These are phyloP conservation scores for Sparassis latifolia DNA, from an alignment of 1,284 basidiomycete genomes.

Conservation along the genomic window DNA sequence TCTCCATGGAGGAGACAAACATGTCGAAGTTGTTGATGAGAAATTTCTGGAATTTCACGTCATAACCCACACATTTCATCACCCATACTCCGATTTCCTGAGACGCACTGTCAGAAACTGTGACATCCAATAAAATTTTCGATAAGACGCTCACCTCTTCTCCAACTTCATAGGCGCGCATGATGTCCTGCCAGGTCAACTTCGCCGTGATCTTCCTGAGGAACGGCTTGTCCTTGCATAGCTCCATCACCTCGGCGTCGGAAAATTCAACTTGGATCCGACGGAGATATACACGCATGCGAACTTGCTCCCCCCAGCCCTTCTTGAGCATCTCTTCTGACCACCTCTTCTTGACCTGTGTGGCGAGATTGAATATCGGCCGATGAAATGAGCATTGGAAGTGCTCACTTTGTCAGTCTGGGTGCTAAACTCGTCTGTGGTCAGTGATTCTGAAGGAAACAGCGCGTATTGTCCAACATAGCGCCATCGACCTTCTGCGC, in stretches of 20 bases:
- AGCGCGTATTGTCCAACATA: conserved; percentile 5
- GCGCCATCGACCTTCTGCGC: not conserved
- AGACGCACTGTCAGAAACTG: not conserved
- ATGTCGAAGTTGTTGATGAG: conserved; percentile 1
- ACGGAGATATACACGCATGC: not conserved
- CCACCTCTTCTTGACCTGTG: conserved; percentile 4
- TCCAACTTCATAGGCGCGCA: conserved; percentile 1
- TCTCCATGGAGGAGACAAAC: not conserved
- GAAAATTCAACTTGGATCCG: not conserved
- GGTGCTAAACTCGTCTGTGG: not conserved
- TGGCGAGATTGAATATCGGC: not conserved
- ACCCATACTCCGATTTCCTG: conserved; percentile 4
- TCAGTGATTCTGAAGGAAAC: not conserved
- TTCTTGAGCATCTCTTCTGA: not conserved
- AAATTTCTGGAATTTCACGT: conserved; percentile 3
- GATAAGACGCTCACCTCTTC: conserved; percentile 3
- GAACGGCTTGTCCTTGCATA: not conserved
- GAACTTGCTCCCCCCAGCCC: not conserved
- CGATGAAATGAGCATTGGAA: not conserved
- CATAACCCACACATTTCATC: conserved; percentile 8
- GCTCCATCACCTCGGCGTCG: not conserved
- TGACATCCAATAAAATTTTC: not conserved
- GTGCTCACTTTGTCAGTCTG: not conserved
- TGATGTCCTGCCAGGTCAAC: conserved; percentile 6
- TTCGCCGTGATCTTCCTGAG: not conserved